Conservation (phyloP, 805 yeast genomes). For the Candida ascalaphidarum region DNA sequence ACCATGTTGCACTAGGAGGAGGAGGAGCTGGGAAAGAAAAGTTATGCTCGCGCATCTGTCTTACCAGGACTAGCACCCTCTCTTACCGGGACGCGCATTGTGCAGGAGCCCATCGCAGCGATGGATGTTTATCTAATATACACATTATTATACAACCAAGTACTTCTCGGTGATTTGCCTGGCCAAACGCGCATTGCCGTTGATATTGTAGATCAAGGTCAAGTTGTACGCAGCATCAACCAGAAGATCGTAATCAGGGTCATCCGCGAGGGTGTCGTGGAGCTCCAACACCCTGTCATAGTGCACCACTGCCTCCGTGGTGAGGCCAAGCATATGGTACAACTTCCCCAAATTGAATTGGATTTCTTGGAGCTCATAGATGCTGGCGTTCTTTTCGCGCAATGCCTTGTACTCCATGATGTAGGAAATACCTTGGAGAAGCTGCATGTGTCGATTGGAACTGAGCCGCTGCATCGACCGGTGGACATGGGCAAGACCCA, state of each 20-base stretch:
- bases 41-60: too few relatives aligned
- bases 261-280: slow-evolving; percentile 30
- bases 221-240: slow-evolving; percentile 83
- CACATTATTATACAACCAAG: slow-evolving; percentile 34
- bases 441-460: slow-evolving; percentile 75
- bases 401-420: slow-evolving; percentile 60
- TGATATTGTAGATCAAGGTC: slow-evolving; percentile 61
- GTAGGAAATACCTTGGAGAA: slow-evolving; percentile 79
- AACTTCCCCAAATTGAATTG: slow-evolving; percentile 77
- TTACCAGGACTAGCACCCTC: too few relatives aligned
- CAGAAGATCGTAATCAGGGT: slow-evolving; percentile 46
- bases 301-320: slow-evolving; percentile 61
- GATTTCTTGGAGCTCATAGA: slow-evolving; percentile 62
- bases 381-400: slow-evolving; percentile 30
- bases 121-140: too few relatives aligned
- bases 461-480: slow-evolving; percentile 89
- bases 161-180: slow-evolving; percentile 56
- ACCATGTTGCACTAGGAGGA: slow-evolving; percentile 58
- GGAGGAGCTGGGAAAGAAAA: too few relatives aligned
- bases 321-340: slow-evolving; percentile 76
- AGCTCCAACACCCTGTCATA: slow-evolving; percentile 58
- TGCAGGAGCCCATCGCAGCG: too few relatives aligned
- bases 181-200: slow-evolving; percentile 66
- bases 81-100: too few relatives aligned
- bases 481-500: slow-evolving; percentile 79